A percentile compares a stretch with the other conserved stretches of the same genome.
phyloP scores from a whole-genome alignment of 495 filamentous ascomycete genomes.

The Penicillium herquei region DNA sequence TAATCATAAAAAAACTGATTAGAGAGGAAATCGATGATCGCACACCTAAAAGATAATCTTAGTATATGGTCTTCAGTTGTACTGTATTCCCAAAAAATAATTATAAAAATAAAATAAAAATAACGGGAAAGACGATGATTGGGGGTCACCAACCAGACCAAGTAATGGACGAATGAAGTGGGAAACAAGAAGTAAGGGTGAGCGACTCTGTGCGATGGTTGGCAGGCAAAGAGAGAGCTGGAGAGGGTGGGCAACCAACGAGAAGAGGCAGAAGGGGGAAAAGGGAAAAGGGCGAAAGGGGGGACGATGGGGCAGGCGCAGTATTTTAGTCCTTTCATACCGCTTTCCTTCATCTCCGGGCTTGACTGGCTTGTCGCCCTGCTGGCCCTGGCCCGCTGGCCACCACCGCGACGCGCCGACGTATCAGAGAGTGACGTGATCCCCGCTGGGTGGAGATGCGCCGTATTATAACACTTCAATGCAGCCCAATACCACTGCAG shows the following conservation, averaged over 20 bases:
- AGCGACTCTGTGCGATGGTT: conserved; percentile 30
- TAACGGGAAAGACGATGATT: conserved; percentile 13
- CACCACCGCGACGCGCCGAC: not conserved
- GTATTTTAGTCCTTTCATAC: conserved; percentile 31
- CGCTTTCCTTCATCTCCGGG: conserved; percentile 8
- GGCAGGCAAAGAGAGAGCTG: conserved; percentile 21
- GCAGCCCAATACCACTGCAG: not conserved
- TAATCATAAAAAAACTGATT: no score
- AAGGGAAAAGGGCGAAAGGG: conserved; percentile 41
- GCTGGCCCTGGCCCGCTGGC: not conserved
- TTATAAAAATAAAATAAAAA: not conserved
- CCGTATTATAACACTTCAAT: not conserved
- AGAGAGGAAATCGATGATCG: no score
- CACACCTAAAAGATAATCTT: no score
- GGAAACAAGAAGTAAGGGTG: conserved; percentile 20
- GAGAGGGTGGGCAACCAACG: conserved; percentile 45
- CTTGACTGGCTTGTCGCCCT: conserved; percentile 1
- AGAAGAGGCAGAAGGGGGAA: conserved; percentile 43
- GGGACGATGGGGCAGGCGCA: conserved; percentile 43
- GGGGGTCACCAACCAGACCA: conserved; percentile 11
- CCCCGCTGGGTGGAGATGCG: not conserved
- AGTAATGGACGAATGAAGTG: conserved; percentile 8
- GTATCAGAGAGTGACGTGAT: conserved; percentile 11
- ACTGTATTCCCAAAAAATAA: not conserved
- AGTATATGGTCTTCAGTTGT: no score